phyloP scores from a whole-genome alignment of 805 yeast genomes.

The Metschnikowia reukaufii region DNA sequence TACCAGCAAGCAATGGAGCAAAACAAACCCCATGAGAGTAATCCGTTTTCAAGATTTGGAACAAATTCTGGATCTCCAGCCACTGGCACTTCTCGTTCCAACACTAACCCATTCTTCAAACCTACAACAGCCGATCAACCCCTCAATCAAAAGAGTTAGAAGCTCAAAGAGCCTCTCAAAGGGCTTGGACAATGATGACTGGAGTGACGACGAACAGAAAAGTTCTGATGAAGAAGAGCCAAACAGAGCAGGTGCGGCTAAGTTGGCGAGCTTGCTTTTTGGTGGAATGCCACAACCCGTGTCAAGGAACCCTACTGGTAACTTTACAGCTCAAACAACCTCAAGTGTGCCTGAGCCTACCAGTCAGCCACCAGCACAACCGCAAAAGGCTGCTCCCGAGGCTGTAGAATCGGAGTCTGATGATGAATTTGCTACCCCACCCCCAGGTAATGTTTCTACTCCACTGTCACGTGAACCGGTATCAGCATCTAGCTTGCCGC shows the following conservation, averaged over 20 bases:
- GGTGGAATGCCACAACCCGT: conserved; percentile 49
- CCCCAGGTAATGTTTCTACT: conserved; percentile 16
- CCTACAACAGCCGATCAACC: conserved; percentile 30
- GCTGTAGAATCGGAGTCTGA: conserved; percentile 12
- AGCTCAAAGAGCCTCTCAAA: conserved; percentile 71
- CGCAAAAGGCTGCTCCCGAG: background rate
- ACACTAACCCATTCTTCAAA: conserved; percentile 62
- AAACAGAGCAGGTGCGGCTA: conserved; percentile 54
- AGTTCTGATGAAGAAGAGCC: conserved; percentile 51
- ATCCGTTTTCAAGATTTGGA: conserved; percentile 48
- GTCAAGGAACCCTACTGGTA: conserved; percentile 20
- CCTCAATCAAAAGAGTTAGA: conserved; percentile 59
- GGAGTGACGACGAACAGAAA: conserved; percentile 46
- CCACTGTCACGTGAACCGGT: background rate
- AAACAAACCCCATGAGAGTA: conserved; percentile 28
- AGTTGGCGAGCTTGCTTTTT: conserved; percentile 53
- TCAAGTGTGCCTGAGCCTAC: background rate
- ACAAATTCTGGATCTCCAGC: conserved; percentile 3
- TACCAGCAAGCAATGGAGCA: background rate
- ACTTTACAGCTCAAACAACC: conserved; percentile 1
- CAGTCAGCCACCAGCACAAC: background rate
- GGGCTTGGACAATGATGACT: conserved; percentile 51
- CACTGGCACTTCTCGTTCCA: conserved; percentile 15
- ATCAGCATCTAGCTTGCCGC: conserved; percentile 7
- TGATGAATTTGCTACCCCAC: conserved; percentile 20